Conservation (phyloP, 1,284 basidiomycete genomes). For the Lignosus rhinocerotis region DNA sequence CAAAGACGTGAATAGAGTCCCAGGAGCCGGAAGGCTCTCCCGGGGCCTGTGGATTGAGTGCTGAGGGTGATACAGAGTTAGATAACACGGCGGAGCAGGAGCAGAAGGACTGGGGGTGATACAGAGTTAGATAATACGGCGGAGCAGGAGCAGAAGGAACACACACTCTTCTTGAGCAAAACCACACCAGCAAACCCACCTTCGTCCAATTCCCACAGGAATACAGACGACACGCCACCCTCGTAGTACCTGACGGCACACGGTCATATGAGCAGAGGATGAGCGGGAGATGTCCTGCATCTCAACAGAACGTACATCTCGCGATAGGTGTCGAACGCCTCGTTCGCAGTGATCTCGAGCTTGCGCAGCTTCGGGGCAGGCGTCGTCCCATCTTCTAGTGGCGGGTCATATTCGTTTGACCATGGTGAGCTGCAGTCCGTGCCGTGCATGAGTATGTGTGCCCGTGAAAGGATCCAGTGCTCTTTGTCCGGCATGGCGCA, state of each 20-base stretch:
- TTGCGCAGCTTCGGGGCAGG: conserved; percentile 86
- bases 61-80: conserved; percentile 36
- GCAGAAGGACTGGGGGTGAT: conserved; percentile 44
- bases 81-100: not conserved
- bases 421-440: conserved; percentile 79
- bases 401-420: conserved; percentile 94
- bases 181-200: conserved; percentile 97
- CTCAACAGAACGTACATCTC: conserved; percentile 70
- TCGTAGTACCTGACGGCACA: conserved; percentile 82
- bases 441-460: conserved; percentile 9
- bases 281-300: not conserved
- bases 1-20: conserved; percentile 99
- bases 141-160: not conserved
- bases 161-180: conserved; percentile 91
- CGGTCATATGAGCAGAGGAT: not conserved
- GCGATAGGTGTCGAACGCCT: conserved; percentile 96
- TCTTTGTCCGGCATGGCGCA: not conserved
- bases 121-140: not conserved
- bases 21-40: conserved; percentile 81
- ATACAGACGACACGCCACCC: conserved; percentile 96
- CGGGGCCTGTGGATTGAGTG: conserved; percentile 52
- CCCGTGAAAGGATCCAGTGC: not conserved
- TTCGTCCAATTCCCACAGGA: conserved; percentile 97
- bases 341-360: conserved; percentile 91
- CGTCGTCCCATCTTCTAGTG: conserved; percentile 82